Percentiles rank a stretch among this genome's conserved stretches.
phyloP scores from a whole-genome alignment of 176 grass and related monocot genomes.

The Raddia guianensis region DNA sequence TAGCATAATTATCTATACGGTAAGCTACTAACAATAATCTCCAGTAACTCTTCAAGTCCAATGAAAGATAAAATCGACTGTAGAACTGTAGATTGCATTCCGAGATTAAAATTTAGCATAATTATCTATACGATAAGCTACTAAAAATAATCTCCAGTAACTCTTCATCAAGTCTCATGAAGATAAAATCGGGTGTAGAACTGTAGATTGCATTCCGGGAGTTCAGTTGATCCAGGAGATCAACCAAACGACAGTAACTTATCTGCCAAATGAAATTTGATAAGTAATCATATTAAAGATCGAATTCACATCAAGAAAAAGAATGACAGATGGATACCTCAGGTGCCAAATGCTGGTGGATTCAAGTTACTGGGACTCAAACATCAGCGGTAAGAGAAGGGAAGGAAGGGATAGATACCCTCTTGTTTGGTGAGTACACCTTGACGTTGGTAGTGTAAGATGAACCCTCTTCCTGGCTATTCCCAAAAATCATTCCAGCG shows the following conservation, averaged over 20 bases:
- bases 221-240: neutral
- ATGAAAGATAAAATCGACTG: neutral
- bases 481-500: slow-evolving; percentile 29
- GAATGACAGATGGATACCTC: slow-evolving; percentile 12
- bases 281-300: neutral
- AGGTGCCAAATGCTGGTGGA: neutral
- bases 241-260: neutral
- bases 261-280: neutral
- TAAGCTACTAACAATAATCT: neutral
- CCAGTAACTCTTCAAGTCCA: neutral
- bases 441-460: slow-evolving; percentile 10
- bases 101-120: neutral
- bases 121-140: neutral
- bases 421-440: slow-evolving; percentile 55
- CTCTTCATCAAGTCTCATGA: neutral
- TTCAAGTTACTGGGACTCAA: slow-evolving; percentile 34
- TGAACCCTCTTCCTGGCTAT: neutral
- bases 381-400: slow-evolving; percentile 49
- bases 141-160: neutral
- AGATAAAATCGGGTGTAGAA: neutral
- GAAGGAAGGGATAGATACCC: slow-evolving; percentile 62
- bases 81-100: neutral
- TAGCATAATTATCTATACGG: neutral
- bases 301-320: slow-evolving; percentile 9
- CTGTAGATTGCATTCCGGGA: neutral